Evolutionary conservation across 805 yeast species (phyloP).

Genomic region (Myxozyma nipponensis): DNA sequence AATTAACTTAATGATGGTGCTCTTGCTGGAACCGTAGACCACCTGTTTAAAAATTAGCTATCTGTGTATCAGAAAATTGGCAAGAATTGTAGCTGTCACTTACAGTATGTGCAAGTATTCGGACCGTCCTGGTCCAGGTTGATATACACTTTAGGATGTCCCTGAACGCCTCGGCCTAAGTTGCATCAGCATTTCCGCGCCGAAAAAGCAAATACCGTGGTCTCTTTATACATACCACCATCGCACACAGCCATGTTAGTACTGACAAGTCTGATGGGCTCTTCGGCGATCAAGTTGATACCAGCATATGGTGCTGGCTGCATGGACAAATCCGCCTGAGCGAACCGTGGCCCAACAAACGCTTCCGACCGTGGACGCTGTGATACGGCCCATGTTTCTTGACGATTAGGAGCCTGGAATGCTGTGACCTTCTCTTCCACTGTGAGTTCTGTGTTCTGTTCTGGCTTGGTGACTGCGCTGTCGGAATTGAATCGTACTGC

Average conservation of each 20-base stretch:
- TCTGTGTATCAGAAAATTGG: not conserved
- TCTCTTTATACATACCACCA: slow-evolving; percentile 50
- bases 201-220: not conserved
- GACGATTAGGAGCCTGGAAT: slow-evolving; percentile 74
- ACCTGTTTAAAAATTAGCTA: slow-evolving; percentile 7
- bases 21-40: slow-evolving; percentile 25
- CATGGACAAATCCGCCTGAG: slow-evolving; percentile 59
- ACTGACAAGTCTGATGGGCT: slow-evolving; percentile 63
- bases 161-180: slow-evolving; percentile 58
- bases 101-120: slow-evolving; percentile 73
- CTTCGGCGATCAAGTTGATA: slow-evolving; percentile 71
- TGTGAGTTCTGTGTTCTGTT: slow-evolving; percentile 6
- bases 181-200: not conserved
- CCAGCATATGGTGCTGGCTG: slow-evolving; percentile 76
- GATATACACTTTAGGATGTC: slow-evolving; percentile 80
- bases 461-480: not conserved
- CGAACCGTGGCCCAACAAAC: slow-evolving; percentile 59
- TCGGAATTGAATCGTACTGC: not conserved
- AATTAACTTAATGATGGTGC: slow-evolving; percentile 14
- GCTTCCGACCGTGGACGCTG: slow-evolving; percentile 61
- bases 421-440: slow-evolving; percentile 14
- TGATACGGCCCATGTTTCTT: slow-evolving; percentile 63
- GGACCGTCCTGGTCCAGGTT: slow-evolving; percentile 74
- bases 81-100: not conserved
- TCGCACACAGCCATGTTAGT: slow-evolving; percentile 73